phyloP scores from a whole-genome alignment of 2,329 filamentous ascomycete species.

The Stachybotrys elegans region DNA sequence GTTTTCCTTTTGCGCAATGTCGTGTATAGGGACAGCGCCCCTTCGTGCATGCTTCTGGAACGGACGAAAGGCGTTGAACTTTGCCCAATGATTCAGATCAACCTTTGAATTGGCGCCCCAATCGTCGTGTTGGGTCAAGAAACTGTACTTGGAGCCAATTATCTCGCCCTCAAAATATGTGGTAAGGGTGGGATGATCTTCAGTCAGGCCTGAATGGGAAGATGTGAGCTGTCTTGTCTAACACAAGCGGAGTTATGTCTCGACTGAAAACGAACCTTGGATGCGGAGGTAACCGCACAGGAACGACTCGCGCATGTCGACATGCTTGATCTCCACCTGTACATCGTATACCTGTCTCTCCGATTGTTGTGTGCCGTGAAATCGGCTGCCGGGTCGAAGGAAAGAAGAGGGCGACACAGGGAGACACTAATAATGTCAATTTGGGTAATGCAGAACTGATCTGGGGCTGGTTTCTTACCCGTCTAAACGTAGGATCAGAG shows the following conservation, averaged over 20 bases:
- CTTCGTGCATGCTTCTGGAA: constrained; percentile 56
- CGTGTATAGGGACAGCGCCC: constrained; percentile 54
- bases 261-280: constrained; percentile 75
- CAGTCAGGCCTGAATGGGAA: constrained; percentile 66
- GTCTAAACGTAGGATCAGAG: too few species aligned
- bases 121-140: constrained; percentile 78
- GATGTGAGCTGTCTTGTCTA: constrained; percentile 14
- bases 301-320: constrained; percentile 90
- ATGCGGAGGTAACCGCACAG: constrained; percentile 94
- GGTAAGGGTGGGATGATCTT: constrained; percentile 94
- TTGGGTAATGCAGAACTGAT: too few species aligned
- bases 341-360: constrained; percentile 93
- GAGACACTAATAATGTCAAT: too few species aligned
- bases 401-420: constrained; percentile 79
- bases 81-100: constrained; percentile 87
- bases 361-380: constrained; percentile 86
- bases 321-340: constrained; percentile 93
- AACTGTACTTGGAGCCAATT: constrained; percentile 91
- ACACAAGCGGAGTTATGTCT: too few species aligned
- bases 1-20: constrained; percentile 75
- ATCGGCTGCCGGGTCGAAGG: constrained; percentile 81
- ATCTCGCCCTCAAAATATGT: constrained; percentile 99
- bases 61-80: constrained; percentile 82
- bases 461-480: too few species aligned
- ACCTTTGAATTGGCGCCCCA: constrained; percentile 93